phyloP scores from a whole-genome alignment of 768 basidiomycete species.

The Tylopilus felleus region DNA sequence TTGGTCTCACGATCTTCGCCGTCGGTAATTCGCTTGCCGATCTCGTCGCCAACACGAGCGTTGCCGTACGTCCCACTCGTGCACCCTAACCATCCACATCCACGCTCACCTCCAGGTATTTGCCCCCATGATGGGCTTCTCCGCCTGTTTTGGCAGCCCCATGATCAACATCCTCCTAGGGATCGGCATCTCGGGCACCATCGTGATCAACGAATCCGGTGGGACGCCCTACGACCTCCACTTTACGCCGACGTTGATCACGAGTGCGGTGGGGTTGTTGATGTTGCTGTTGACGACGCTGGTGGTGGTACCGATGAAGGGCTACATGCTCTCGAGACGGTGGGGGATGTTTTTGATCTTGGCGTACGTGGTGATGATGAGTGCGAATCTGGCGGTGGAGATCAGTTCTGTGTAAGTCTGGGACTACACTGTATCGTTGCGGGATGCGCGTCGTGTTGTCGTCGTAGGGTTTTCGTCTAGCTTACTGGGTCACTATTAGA shows the following conservation, averaged over 20 bases:
- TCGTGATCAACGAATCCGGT: conserved; percentile 64
- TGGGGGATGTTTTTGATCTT: conserved; percentile 83
- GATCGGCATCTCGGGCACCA: conserved; percentile 87
- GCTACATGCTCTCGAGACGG: conserved; percentile 69
- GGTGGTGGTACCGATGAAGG: conserved; percentile 81
- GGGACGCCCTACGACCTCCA: conserved; percentile 62
- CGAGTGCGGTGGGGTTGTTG: conserved; percentile 82
- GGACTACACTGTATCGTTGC: too few relatives aligned
- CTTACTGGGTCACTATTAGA: too few relatives aligned
- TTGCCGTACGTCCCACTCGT: conserved; percentile 57
- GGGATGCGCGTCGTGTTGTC: too few relatives aligned
- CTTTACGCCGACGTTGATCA: conserved; percentile 80
- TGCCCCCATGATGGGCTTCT: conserved; percentile 92
- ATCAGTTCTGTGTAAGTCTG: conserved; percentile 27
- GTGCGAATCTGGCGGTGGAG: conserved; percentile 76
- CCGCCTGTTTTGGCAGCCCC: conserved; percentile 90
- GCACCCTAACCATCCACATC: not conserved
- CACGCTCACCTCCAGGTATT: conserved; percentile 50
- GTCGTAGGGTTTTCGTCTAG: too few relatives aligned
- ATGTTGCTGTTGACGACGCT: conserved; percentile 70
- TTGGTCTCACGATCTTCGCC: conserved; percentile 95
- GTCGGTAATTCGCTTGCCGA: conserved; percentile 96
- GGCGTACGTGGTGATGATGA: conserved; percentile 75
- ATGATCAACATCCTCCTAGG: conserved; percentile 92
- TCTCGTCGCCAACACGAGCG: conserved; percentile 94